A percentile compares a stretch with the other conserved stretches of the same genome.
phyloP scores from a whole-genome alignment of 2,329 filamentous ascomycete species.

The Zasmidium citrigriseum region DNA sequence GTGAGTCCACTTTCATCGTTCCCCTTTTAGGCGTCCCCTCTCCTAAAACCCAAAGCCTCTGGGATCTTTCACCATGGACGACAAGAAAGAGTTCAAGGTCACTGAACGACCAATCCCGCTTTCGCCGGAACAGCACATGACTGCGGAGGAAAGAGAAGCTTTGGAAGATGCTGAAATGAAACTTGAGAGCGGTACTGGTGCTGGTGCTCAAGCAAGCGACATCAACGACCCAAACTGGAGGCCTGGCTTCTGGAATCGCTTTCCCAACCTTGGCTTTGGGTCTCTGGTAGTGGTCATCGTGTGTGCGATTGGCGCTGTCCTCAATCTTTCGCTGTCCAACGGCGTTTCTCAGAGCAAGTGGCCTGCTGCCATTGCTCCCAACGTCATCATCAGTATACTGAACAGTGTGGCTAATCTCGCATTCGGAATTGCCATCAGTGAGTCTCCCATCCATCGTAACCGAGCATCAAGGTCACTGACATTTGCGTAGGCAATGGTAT shows the following conservation, averaged over 20 bases:
- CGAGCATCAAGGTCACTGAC: not conserved
- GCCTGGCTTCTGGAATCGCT: constrained; percentile 18
- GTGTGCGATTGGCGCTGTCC: constrained; percentile 16
- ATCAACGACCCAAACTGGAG: constrained; percentile 13
- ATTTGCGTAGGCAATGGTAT: constrained; percentile 21
- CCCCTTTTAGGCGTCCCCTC: too few species aligned
- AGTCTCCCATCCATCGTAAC: not conserved
- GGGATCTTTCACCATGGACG: constrained; percentile 2
- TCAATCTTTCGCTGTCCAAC: constrained; percentile 17
- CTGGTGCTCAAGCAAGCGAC: not conserved
- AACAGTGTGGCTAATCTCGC: constrained; percentile 24
- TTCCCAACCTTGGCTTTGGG: constrained; percentile 23
- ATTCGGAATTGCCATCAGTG: constrained; percentile 27
- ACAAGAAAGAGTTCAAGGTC: constrained; percentile 7
- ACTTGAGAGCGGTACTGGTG: constrained; percentile 3
- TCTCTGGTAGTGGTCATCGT: constrained; percentile 22
- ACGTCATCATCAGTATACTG: constrained; percentile 22
- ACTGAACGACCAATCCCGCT: not conserved
- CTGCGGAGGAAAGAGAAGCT: constrained; percentile 7
- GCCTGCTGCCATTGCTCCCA: constrained; percentile 23
- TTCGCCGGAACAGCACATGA: not conserved
- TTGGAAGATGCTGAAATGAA: constrained; percentile 12
- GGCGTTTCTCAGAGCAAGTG: constrained; percentile 16
- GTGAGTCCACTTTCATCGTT: too few species aligned
- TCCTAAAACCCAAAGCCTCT: too few species aligned